A percentile compares a stretch with the other conserved stretches of the same genome.
Conservation (phyloP, 257 asterid species). For the Solanum arcanum region DNA sequence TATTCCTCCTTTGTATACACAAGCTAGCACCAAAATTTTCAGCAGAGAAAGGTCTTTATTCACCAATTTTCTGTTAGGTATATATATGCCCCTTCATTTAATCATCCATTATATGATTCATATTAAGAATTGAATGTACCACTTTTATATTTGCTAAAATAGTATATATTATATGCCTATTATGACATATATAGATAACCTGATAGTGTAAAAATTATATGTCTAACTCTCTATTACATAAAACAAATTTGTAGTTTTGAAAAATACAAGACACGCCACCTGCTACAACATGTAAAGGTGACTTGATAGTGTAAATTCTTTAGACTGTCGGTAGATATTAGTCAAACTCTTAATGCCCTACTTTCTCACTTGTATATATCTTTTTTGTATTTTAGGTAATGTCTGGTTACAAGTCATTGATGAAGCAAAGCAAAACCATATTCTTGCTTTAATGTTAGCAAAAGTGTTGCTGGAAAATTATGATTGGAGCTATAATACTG, state of each 20-base stretch:
- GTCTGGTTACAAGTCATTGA: not conserved
- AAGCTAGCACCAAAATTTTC: not conserved
- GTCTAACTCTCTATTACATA: accelerated
- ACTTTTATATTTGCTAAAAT: not conserved
- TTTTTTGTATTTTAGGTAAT: not conserved
- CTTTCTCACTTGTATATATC: not conserved
- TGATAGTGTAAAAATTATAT: not conserved
- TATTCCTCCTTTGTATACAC: not conserved
- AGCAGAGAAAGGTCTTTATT: not conserved
- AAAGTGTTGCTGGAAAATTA: not conserved
- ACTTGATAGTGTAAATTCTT: not conserved
- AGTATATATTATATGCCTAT: not conserved
- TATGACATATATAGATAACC: not conserved
- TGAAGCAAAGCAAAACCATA: not conserved
- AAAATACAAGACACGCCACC: not conserved
- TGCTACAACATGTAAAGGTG: not conserved
- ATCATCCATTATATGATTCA: not conserved
- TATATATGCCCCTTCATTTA: not conserved
- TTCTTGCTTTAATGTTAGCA: not conserved
- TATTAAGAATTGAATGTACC: not conserved
- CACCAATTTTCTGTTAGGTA: not conserved
- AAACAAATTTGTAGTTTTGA: not conserved
- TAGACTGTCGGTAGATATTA: not conserved
- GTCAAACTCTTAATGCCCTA: not conserved
- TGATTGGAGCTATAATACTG: not conserved